Percentiles rank a stretch among this genome's conserved stretches.
Conservation (phyloP, 805 yeast genomes). For the Candida krabiensis region DNA sequence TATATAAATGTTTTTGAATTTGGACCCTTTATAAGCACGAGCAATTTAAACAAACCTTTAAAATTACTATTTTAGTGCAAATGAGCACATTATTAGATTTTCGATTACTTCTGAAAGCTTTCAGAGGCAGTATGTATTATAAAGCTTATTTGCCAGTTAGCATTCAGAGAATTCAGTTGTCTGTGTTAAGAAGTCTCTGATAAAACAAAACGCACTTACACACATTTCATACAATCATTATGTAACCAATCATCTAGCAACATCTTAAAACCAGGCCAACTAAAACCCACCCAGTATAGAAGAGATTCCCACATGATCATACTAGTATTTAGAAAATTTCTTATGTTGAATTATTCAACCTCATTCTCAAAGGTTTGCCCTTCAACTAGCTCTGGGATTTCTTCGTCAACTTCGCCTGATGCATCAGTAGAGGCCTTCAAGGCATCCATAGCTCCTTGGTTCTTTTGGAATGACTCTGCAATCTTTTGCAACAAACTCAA, state of each 20-base stretch:
- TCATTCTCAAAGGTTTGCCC: conserved; percentile 82
- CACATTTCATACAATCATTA: conserved; percentile 12
- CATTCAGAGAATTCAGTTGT: too few species aligned
- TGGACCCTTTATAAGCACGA: too few species aligned
- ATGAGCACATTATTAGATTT: too few species aligned
- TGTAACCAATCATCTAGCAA: conserved; percentile 4
- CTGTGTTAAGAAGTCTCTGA: conserved; percentile 3
- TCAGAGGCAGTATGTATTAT: not conserved
- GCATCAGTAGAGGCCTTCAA: conserved; percentile 37
- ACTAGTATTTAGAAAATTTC: not conserved
- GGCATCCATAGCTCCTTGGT: conserved; percentile 41
- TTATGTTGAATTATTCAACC: conserved; percentile 26
- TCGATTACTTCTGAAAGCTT: too few species aligned
- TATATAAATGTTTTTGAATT: too few species aligned
- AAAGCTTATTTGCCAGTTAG: not conserved
- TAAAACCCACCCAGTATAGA: not conserved
- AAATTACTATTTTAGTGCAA: too few species aligned
- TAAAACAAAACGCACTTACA: not conserved
- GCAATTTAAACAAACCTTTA: too few species aligned
- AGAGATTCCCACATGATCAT: not conserved
- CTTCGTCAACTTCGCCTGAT: conserved; percentile 57
- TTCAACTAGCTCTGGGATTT: conserved; percentile 78
- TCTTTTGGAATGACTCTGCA: conserved; percentile 81
- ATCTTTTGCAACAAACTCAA: conserved; percentile 83
- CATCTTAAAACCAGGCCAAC: not conserved